Evolutionary conservation across 805 yeast genomes (phyloP).

Genomic region (Lipomyces yamanashiensis): DNA sequence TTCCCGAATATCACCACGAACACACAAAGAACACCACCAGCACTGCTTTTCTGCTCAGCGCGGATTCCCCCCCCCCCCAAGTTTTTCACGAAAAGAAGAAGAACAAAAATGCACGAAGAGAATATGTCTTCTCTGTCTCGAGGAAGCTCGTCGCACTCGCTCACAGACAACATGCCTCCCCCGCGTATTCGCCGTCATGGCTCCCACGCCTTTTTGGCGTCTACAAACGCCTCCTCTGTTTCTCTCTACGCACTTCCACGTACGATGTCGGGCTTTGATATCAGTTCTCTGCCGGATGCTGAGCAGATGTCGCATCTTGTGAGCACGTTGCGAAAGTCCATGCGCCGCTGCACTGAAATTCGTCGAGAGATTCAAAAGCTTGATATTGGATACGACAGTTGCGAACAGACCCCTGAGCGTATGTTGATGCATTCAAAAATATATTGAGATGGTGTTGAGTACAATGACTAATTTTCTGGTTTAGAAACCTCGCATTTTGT

Average conservation of each 20-base stretch:
- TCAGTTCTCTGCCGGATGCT: constrained; percentile 28
- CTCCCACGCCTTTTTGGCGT: background rate
- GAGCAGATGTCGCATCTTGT: constrained; percentile 28
- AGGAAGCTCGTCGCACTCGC: constrained; percentile 3
- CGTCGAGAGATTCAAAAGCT: constrained; percentile 14
- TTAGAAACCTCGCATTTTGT: constrained; percentile 11
- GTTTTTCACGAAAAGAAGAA: background rate
- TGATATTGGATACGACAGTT: constrained; percentile 3
- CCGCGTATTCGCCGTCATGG: constrained; percentile 8
- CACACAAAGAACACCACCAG: background rate
- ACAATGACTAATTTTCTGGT: background rate
- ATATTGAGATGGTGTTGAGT: background rate
- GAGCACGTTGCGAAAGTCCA: constrained; percentile 20
- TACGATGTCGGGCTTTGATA: constrained; percentile 26
- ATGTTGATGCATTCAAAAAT: background rate
- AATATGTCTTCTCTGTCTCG: background rate
- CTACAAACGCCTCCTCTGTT: background rate
- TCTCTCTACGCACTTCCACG: constrained; percentile 20
- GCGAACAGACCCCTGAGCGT: constrained; percentile 17
- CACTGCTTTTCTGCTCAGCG: background rate
- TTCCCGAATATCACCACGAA: too few relatives aligned
- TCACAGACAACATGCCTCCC: background rate
- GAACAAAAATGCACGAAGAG: background rate
- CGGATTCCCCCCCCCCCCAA: background rate
- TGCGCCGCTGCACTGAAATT: constrained; percentile 26